Evolutionary conservation across 1,284 basidiomycete genomes (phyloP), one percentile per base, ranked within the genome.

Genomic region (Inonotus obliquus): DNA sequence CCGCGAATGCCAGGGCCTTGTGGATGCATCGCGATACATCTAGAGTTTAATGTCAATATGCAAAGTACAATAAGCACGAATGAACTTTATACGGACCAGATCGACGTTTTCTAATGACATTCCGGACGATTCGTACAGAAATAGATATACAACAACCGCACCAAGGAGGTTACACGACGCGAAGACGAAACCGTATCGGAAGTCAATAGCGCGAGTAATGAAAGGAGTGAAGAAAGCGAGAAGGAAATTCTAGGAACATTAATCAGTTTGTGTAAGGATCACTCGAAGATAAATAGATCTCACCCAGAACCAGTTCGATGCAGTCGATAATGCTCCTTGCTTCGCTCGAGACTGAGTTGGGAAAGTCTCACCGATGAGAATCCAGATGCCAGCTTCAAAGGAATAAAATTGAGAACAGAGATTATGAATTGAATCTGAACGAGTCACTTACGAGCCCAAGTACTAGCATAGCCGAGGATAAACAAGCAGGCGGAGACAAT

Each of bases 401-500:
- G 6, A 37, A 37, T 4, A 57, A 32, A 29, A 21, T 23, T 23
- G 14, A 49, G 9, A 3, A 49, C 27, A 13, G 5, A 19, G 19
- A 21, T 11, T 38, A 10, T n/a, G 11, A 49, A 6, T 17, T 23
- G 51, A 32, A 21, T 25, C 32, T 27, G n/a, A 9, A 21, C 7
- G 25, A 38, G 49, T 35, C 9, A 70, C 75, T 65, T 64, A 79
- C 74, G 84, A 35, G 81, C 85, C 87, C 88, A 92, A 21, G 89
- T 91, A 73, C 79, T 84, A 1, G 90, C 88, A 69, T 86, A 92
- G 13, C 87, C 89, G 35, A 87, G 72, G 69, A 92, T 92, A 75
- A 92, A 92, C 69, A 93, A 69, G 69, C 87, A 91, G 0, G 89
- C 86, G n/a, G 83, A 79, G 65, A 89, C 82, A 66, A 92, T 91